These are phyloP conservation scores for Yarrowia divulgata DNA, from an alignment of 805 yeast species.

Conservation along the genomic window DNA sequence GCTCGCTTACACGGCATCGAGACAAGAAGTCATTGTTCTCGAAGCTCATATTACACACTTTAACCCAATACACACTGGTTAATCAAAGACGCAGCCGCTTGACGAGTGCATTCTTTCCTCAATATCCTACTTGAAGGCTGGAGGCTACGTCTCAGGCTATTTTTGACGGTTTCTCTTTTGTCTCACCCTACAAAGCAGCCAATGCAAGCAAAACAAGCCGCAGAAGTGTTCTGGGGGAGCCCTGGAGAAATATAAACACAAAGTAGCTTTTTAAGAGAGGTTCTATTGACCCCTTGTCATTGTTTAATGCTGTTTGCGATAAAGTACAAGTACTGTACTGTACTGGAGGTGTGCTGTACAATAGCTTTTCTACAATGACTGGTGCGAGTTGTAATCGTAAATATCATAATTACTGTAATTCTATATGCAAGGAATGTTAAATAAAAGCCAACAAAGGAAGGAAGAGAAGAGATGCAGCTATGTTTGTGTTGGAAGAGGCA, in stretches of 20 bases:
- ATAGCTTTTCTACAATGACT: background rate
- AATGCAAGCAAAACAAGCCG: background rate
- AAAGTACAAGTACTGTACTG: no score
- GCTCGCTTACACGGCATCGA: background rate
- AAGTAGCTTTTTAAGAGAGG: no score
- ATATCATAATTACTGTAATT: constrained; percentile 10
- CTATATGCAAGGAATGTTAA: constrained; percentile 21
- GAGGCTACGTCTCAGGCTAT: constrained; percentile 1
- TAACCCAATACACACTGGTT: background rate
- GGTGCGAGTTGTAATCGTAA: background rate
- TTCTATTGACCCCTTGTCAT: no score
- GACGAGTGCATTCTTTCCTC: no score
- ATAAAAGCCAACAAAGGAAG: constrained; percentile 33
- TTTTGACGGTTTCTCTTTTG: background rate
- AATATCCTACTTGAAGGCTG: background rate
- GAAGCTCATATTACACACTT: background rate
- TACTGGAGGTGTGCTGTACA: no score
- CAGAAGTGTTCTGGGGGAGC: background rate
- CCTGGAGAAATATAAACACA: no score
- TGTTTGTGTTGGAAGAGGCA: background rate
- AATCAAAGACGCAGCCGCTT: background rate
- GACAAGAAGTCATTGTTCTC: no score
- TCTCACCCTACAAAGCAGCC: background rate
- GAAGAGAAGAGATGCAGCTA: constrained; percentile 19
- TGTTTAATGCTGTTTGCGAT: background rate